These are phyloP conservation scores for Nannizzia gypsea DNA, from an alignment of 2,329 filamentous ascomycete genomes.

Conservation along the genomic window DNA sequence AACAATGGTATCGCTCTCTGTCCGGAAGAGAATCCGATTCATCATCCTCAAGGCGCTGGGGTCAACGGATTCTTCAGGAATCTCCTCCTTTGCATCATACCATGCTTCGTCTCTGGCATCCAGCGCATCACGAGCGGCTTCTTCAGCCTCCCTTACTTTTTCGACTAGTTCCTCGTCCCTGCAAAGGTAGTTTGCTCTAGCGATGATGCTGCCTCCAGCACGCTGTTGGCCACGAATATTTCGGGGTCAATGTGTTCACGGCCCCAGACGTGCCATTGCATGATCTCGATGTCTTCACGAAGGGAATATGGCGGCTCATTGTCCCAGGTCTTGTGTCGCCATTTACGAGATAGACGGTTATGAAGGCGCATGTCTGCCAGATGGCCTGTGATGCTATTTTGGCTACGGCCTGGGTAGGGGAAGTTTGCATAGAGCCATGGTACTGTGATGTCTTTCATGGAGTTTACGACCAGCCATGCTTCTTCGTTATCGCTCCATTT, in stretches of 20 bases:
- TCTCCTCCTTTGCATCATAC: background rate
- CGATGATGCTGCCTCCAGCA: conserved; percentile 10
- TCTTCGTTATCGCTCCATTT: conserved; percentile 14
- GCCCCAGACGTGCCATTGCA: conserved; percentile 14
- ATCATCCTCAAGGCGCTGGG: background rate
- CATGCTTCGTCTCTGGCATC: background rate
- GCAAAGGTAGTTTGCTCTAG: conserved; percentile 11
- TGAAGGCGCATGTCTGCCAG: conserved; percentile 11
- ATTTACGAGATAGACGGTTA: conserved; percentile 8
- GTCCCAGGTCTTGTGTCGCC: conserved; percentile 9
- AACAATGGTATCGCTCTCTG: background rate
- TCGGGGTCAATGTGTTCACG: conserved; percentile 11
- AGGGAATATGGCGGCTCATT: conserved; percentile 11
- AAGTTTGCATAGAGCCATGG: conserved; percentile 12
- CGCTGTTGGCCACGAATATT: conserved; percentile 14
- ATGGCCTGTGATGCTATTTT: conserved; percentile 9
- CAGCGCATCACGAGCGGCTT: background rate
- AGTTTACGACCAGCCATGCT: conserved; percentile 12
- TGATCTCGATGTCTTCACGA: conserved; percentile 15
- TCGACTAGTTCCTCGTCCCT: conserved; percentile 10
- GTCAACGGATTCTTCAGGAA: background rate
- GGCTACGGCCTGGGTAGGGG: conserved; percentile 7
- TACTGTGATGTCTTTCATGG: conserved; percentile 9
- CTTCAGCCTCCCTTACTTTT: background rate
- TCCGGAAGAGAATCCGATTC: background rate